Conservation (phyloP, 2,329 filamentous ascomycete genomes). For the Fusarium illudens region DNA sequence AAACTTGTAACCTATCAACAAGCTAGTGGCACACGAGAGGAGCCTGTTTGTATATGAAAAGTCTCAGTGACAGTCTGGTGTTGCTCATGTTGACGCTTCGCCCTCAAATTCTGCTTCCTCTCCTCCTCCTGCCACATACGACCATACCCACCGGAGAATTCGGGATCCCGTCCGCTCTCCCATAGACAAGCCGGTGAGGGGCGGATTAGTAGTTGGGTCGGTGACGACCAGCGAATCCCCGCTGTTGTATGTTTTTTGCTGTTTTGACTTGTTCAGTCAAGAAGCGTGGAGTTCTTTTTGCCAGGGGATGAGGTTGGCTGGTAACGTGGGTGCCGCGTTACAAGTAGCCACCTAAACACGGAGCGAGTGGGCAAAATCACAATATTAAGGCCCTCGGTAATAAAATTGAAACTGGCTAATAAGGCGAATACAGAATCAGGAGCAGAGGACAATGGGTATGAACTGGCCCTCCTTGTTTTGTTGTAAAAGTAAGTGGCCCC, state of each 20-base stretch:
- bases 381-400: too few relatives aligned
- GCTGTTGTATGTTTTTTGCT: not conserved
- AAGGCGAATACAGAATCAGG: too few relatives aligned
- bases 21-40: not conserved
- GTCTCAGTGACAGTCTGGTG: not conserved
- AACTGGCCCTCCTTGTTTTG: too few relatives aligned
- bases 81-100: not conserved
- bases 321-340: too few relatives aligned
- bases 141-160: not conserved
- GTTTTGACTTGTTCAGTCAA: not conserved
- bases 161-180: not conserved
- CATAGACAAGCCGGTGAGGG: not conserved
- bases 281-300: not conserved
- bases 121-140: not conserved
- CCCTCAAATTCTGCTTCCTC: not conserved
- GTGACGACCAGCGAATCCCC: not conserved
- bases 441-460: too few relatives aligned
- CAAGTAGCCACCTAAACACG: too few relatives aligned
- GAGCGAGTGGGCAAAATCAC: too few relatives aligned
- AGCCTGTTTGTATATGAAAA: not conserved
- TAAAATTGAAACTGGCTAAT: too few relatives aligned
- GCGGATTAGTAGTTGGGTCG: not conserved
- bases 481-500: too few relatives aligned
- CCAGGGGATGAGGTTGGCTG: too few relatives aligned
- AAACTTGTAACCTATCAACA: not conserved